Conservation (phyloP, 2,329 filamentous ascomycete genomes). For the Leptographium radiaticola region DNA sequence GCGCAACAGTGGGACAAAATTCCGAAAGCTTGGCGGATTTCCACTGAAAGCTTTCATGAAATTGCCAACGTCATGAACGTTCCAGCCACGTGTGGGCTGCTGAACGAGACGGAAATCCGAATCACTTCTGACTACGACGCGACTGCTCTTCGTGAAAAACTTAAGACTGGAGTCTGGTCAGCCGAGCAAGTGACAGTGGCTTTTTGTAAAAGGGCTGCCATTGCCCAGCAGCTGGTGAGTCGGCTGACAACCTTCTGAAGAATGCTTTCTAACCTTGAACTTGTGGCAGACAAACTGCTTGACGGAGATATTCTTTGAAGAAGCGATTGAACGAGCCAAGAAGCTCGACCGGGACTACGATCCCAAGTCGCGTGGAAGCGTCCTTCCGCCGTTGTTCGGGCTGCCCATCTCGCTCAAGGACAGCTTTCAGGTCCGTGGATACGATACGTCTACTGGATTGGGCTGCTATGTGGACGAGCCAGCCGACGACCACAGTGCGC, state of each 20-base stretch:
- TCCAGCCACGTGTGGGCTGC: constrained; percentile 1
- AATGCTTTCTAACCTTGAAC: constrained; percentile 11
- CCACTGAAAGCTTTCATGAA: neutral
- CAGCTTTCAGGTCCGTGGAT: constrained; percentile 28
- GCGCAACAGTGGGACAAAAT: neutral
- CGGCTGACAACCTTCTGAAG: neutral
- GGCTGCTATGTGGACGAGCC: neutral
- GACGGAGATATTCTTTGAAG: constrained; percentile 24
- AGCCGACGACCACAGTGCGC: neutral
- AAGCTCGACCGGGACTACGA: constrained; percentile 17
- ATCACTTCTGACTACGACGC: constrained; percentile 6
- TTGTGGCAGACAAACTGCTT: constrained; percentile 18
- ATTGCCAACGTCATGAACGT: neutral
- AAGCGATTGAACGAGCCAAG: constrained; percentile 17
- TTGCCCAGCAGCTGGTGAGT: constrained; percentile 5
- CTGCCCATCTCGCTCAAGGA: constrained; percentile 36
- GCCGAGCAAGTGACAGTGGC: constrained; percentile 2
- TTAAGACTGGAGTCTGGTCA: constrained; percentile 2
- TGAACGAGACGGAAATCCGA: constrained; percentile 2
- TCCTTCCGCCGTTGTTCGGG: constrained; percentile 22
- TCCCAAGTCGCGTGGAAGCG: constrained; percentile 12
- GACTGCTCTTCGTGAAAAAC: neutral
- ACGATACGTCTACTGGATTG: constrained; percentile 19
- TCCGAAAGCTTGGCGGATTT: neutral
- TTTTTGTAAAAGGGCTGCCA: constrained; percentile 6